Evolutionary conservation across 2,329 filamentous ascomycete genomes (phyloP), one percentile per base, ranked within the genome.

Genomic region (Trichoderma asperellum): DNA sequence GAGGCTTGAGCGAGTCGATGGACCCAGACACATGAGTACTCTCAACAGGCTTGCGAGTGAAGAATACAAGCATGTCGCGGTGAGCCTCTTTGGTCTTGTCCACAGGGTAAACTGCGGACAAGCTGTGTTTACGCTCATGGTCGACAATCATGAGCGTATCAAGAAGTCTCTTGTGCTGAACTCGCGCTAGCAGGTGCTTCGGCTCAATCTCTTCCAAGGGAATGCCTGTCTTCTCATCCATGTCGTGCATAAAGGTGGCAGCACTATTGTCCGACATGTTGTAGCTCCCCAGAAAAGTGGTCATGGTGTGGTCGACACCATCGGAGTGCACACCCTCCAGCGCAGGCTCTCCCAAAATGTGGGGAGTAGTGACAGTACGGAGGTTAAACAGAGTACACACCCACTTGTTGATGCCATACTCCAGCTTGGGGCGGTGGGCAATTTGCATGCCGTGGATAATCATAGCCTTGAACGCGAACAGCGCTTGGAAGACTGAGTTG

Each of bases 301-400:
- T 77, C 76, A 78, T 77, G 69, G 76, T 78, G 72, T 77, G 74
- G 60, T 78, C 77, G 59, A 75, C 74, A 53, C 77, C 77, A 60
- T 78, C 77, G 1, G 74, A 73, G 73, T 78, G 77, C 35, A 78
- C 75, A 29, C 77, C 77, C 68, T 78, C 77, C 21, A 78, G 70
- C 2, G 77, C 76, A 2, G 77, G 77, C 66, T 78, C 75, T 29
- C 77, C 77, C 18, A 76, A 66, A 24, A 77, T 71, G 10, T 73
- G 71, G 16, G 71, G 66, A 21, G 71, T 75, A n/a, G 77, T 78
- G 21, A 73, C 62, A 5, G 77, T 78, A 47, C 75, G 77, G 8
- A 77, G 65, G 70, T 72, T 74, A 73, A 78, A 77, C 3, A 77
- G 69, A 18, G 74, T 77, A 69, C 73, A 74, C 40, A 78, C 71